These are phyloP conservation scores for Erodium texanum DNA, from an alignment of 441 rosid species.

Conservation along the genomic window DNA sequence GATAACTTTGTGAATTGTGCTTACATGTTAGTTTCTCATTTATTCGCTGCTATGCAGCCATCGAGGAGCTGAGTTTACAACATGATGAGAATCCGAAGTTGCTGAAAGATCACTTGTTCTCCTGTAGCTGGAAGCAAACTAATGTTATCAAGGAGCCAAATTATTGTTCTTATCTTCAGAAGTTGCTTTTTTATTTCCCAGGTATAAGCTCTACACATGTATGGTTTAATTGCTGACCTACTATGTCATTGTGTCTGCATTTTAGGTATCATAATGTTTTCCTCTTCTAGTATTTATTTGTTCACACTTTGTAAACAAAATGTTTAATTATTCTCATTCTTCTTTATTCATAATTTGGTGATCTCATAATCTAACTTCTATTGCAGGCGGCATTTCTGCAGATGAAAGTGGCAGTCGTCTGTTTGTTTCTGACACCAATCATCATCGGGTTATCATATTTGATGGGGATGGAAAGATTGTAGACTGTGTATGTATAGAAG, in stretches of 20 bases:
- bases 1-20: background rate
- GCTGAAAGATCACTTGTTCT: conserved; percentile 17
- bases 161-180: conserved; percentile 40
- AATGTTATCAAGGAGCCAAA: conserved; percentile 49
- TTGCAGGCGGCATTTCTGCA: conserved; percentile 66
- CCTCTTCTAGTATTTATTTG: background rate
- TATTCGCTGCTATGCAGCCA: conserved; percentile 37
- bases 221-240: conserved; percentile 6
- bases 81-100: conserved; percentile 29
- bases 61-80: conserved; percentile 39
- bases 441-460: conserved; percentile 72
- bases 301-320: background rate
- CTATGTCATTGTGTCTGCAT: too few relatives aligned
- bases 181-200: conserved; percentile 70
- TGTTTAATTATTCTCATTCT: background rate
- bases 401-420: conserved; percentile 55
- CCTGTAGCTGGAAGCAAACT: conserved; percentile 55
- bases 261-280: too few relatives aligned
- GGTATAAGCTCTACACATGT: conserved; percentile 36
- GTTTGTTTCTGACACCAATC: conserved; percentile 88
- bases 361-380: conserved; percentile 21
- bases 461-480: conserved; percentile 58
- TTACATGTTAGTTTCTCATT: conserved; percentile 19
- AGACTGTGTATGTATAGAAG: conserved; percentile 57
- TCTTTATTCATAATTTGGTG: conserved; percentile 4